These are phyloP conservation scores for Nicotiana rustica DNA, from an alignment of 305 asterid genomes.

Conservation along the genomic window DNA sequence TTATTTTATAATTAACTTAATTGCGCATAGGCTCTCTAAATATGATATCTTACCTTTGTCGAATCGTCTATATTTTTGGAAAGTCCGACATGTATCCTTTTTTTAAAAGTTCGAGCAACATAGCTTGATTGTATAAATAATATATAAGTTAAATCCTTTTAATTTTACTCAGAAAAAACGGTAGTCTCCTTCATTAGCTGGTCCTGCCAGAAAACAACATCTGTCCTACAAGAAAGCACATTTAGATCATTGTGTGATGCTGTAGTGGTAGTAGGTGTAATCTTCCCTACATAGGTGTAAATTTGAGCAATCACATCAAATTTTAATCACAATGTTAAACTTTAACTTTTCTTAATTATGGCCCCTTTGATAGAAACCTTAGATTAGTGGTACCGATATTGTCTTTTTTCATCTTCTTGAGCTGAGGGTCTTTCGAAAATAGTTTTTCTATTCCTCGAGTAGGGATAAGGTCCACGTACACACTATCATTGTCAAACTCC, in stretches of 20 bases:
- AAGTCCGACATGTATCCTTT: too few species aligned
- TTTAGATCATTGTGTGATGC: slow-evolving; percentile 29
- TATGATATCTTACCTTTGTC: too few species aligned
- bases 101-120: too few species aligned
- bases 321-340: not conserved
- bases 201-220: slow-evolving; percentile 38
- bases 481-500: too few species aligned
- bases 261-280: slow-evolving; percentile 12
- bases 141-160: too few species aligned
- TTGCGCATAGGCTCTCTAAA: too few species aligned
- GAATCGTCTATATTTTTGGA: too few species aligned
- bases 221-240: slow-evolving; percentile 44
- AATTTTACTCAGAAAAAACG: not conserved
- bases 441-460: too few species aligned
- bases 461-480: too few species aligned
- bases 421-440: too few species aligned
- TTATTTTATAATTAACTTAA: not conserved
- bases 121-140: too few species aligned
- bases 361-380: slow-evolving; percentile 35
- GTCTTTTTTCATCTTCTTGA: too few species aligned
- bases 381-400: not conserved
- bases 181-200: not conserved
- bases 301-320: slow-evolving; percentile 14
- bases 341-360: slow-evolving; percentile 13
- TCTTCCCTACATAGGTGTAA: slow-evolving; percentile 41